Base-by-base conservation (phyloP, 225 moss, liverwort and hornwort species). In the Antitrichia curtipendula region DNA sequence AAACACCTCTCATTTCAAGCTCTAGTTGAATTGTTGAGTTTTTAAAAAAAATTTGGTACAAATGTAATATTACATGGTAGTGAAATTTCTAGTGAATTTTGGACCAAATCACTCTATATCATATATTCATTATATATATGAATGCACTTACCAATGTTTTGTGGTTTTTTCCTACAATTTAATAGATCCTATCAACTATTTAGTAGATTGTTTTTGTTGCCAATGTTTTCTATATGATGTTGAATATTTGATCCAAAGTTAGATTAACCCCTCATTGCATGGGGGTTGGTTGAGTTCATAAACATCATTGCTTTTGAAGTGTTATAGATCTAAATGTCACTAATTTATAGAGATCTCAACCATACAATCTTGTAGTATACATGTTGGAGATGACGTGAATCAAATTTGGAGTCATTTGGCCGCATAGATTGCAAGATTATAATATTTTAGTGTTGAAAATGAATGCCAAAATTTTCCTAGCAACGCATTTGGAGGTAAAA, bases 221-320 rank as follows among this genome's bases (percentile, higher is more conserved):
- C 7, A 38, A 24, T 24, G 15, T 77, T 36, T 25, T 8, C 5
- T 12, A 9, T 16, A 24, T 25, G 6, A 0, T 0, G 0, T 56
- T 78, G 25, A 5, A 56, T 25, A 23, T 17, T 57, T 18, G 4
- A 38, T 38, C 6, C 4, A 57, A 54, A 77, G 7, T 53, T 52
- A 15, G 7, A 2, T n/a, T n/a, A n/a, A n/a, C n/a, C n/a, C n/a
- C n/a, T n/a, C n/a, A n/a, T n/a, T n/a, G n/a, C n/a, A n/a, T n/a
- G n/a, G n/a, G n/a, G n/a, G n/a, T n/a, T n/a, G n/a, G n/a, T n/a
- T n/a, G n/a, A n/a, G n/a, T n/a, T n/a, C n/a, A n/a, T n/a, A n/a
- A n/a, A n/a, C n/a, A n/a, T n/a, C n/a, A n/a, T n/a, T n/a, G n/a
- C n/a, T n/a, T n/a, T n/a, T n/a, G n/a, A n/a, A n/a, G n/a, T n/a